phyloP scores from a whole-genome alignment of 106 monocot genomes.

The Dioscorea dumetorum region DNA sequence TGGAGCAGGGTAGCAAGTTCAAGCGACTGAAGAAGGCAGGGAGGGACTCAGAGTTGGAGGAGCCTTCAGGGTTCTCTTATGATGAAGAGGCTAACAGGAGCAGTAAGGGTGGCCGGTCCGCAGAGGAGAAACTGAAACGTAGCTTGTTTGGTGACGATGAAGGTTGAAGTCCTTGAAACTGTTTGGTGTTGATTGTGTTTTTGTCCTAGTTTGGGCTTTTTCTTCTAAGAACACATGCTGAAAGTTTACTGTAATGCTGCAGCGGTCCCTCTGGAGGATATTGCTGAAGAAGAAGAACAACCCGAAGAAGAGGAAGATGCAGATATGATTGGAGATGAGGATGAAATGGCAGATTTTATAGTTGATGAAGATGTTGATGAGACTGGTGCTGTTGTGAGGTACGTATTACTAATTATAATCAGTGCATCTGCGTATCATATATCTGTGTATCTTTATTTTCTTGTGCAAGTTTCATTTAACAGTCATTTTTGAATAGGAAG shows the following conservation, averaged over 20 bases:
- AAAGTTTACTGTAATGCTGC: not conserved
- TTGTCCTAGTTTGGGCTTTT: not conserved
- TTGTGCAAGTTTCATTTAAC: not conserved
- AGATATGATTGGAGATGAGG: slow-evolving; percentile 71
- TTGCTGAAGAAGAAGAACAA: slow-evolving; percentile 90
- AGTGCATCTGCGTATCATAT: too few relatives aligned
- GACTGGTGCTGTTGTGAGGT: slow-evolving; percentile 69
- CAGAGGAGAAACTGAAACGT: slow-evolving; percentile 85
- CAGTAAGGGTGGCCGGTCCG: slow-evolving; percentile 44
- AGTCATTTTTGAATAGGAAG: slow-evolving; percentile 27
- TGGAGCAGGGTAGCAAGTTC: slow-evolving; percentile 61
- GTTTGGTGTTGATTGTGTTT: not conserved
- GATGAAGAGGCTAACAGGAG: slow-evolving; percentile 66
- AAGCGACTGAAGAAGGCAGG: slow-evolving; percentile 95
- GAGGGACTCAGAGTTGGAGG: slow-evolving; percentile 39
- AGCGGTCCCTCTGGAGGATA: slow-evolving; percentile 84
- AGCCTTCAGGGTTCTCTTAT: slow-evolving; percentile 73
- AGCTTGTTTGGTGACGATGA: slow-evolving; percentile 95
- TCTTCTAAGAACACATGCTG: not conserved
- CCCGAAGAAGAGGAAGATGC: slow-evolving; percentile 78
- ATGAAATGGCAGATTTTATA: slow-evolving; percentile 98
- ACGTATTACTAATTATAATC: not conserved
- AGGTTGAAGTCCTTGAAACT: slow-evolving; percentile 30
- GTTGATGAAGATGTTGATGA: slow-evolving; percentile 97
- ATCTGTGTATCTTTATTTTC: not conserved